Evolutionary conservation across 1,284 basidiomycete genomes (phyloP), one percentile per base, ranked within the genome.

Genomic region (Cryptococcus maquisensis): DNA sequence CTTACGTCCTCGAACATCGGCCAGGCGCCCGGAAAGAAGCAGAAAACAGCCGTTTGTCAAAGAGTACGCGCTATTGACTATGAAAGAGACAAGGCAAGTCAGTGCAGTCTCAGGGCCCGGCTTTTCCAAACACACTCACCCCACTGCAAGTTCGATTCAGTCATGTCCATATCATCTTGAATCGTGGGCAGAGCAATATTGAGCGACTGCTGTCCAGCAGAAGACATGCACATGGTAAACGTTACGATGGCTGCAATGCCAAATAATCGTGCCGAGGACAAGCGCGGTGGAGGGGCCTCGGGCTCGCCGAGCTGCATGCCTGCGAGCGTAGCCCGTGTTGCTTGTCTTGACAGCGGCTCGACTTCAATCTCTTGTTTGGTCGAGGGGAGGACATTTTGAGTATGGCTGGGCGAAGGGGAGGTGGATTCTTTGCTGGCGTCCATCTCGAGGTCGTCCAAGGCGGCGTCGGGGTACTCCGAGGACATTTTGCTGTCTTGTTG

Each of bases 1-100:
- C 66, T 86, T 87, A 35, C 85, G 78, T 1, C 87, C 87, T 61
- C 85, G 82, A 3, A 89, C 74, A 71, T 90, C 87, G 4, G 86
- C 86, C 4, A 88, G 68, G 41, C 87, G 78, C 0, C 88, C 87
- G 38, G 83, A 82, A 1, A 88, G 77, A 1, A 90, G 74, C 10
- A 90, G 77, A 40, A 88, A 79, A 37, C 88, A 89, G 16, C 86
- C 87, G 82, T 85, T 60, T 9, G 51, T 66, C 20, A 70, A 63
- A 0, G 81, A 69, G 64, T 81, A 83, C 3, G 83, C 81, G 5
- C 80, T 81, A 9, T 83, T 68, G 3, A 87, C 75, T 88, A 8
- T n/a, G 16, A 24, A n/a, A 1, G 43, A 44, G n/a, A n/a, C n/a
- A n/a, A n/a, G n/a, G n/a, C n/a, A n/a, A n/a, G n/a, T n/a, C n/a